Evolutionary conservation across 2,329 filamentous ascomycete species (phyloP).

Genomic region (Fusarium nodosum): DNA sequence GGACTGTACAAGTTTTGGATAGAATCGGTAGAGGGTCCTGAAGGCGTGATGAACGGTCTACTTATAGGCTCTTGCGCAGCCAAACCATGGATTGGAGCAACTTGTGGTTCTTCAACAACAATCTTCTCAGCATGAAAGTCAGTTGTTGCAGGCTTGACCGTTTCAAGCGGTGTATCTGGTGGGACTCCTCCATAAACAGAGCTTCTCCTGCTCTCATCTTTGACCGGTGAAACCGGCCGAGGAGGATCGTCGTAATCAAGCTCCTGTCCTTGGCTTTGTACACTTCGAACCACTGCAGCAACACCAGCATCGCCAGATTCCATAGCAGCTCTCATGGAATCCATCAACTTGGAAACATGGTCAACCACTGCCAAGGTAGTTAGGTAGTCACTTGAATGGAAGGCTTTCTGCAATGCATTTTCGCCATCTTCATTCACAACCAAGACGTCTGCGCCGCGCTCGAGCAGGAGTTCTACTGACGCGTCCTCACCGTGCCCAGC

Average conservation of each 20-base stretch:
- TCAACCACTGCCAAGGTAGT: constrained; percentile 54
- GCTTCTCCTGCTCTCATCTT: constrained; percentile 2
- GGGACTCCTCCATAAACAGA: background rate
- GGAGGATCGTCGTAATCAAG: constrained; percentile 27
- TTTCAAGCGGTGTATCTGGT: background rate
- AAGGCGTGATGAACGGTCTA: background rate
- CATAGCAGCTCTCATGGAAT: constrained; percentile 30
- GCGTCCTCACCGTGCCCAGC: constrained; percentile 50
- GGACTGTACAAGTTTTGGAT: constrained; percentile 24
- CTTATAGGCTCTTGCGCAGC: background rate
- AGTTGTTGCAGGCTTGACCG: background rate
- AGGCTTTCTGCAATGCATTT: constrained; percentile 28
- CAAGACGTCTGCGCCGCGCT: constrained; percentile 29
- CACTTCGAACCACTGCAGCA: constrained; percentile 26
- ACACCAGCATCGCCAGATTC: constrained; percentile 26
- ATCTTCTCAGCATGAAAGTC: constrained; percentile 22
- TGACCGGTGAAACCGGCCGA: background rate
- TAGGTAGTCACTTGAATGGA: constrained; percentile 10
- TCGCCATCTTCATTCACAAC: background rate
- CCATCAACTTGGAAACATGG: constrained; percentile 42
- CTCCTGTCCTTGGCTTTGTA: constrained; percentile 30
- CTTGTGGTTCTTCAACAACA: background rate
- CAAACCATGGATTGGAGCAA: background rate
- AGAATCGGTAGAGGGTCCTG: background rate
- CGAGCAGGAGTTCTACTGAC: constrained; percentile 26